Conservation (phyloP, 345 rosid genomes). For the Gossypium mustelinum region DNA sequence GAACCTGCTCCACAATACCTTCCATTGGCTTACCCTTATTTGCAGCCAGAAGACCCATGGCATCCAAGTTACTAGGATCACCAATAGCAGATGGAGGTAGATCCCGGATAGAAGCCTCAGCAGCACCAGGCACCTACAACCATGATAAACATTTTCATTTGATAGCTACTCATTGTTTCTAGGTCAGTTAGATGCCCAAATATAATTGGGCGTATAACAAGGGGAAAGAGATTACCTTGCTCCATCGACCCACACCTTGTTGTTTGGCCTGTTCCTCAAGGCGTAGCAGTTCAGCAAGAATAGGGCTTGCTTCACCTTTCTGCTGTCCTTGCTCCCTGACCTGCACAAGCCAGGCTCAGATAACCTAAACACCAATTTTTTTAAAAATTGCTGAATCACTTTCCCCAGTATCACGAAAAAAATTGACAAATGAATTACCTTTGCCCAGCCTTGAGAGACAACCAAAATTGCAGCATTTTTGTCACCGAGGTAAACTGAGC, state of each 20-base stretch:
- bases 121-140: slow-evolving; percentile 45
- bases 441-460: slow-evolving; percentile 88
- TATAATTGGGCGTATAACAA: not conserved
- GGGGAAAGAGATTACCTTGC: slow-evolving; percentile 28
- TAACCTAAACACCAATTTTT: not conserved
- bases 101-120: slow-evolving; percentile 72
- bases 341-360: slow-evolving; percentile 34
- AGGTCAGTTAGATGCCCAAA: not conserved
- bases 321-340: slow-evolving; percentile 79
- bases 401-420: slow-evolving; percentile 1
- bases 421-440: slow-evolving; percentile 40
- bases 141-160: slow-evolving; percentile 4
- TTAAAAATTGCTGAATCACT: not conserved
- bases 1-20: slow-evolving; percentile 14
- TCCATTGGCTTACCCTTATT: slow-evolving; percentile 11
- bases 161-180: not conserved
- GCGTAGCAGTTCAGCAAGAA: slow-evolving; percentile 52
- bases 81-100: slow-evolving; percentile 97
- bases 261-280: slow-evolving; percentile 79
- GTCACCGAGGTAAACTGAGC: slow-evolving; percentile 79
- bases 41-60: slow-evolving; percentile 48
- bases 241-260: slow-evolving; percentile 83
- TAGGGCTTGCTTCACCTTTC: slow-evolving; percentile 90
- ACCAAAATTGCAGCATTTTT: slow-evolving; percentile 70
- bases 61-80: slow-evolving; percentile 35